These are phyloP conservation scores for Trichoderma pleuroti DNA, from an alignment of 2,329 filamentous ascomycete species.

Conservation along the genomic window DNA sequence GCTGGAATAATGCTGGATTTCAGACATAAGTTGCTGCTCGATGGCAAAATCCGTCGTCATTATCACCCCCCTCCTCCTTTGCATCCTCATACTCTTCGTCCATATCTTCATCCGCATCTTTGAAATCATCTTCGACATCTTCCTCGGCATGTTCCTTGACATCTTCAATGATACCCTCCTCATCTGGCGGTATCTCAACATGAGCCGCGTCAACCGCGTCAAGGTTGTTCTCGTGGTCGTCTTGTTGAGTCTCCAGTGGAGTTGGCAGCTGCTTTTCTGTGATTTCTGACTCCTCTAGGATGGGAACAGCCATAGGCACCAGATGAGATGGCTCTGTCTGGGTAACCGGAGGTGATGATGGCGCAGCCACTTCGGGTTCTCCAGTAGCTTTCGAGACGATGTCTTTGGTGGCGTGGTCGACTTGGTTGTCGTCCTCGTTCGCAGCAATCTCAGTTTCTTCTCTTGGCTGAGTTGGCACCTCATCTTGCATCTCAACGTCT, in stretches of 20 bases:
- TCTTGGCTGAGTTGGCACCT: neutral
- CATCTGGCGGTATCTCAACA: neutral
- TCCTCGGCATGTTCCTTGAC: neutral
- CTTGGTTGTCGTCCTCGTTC: neutral
- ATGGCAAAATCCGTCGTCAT: constrained; percentile 22
- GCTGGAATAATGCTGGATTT: constrained; percentile 18
- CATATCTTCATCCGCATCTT: constrained; percentile 3
- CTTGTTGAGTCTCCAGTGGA: constrained; percentile 8
- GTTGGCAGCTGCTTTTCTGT: constrained; percentile 1
- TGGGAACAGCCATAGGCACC: neutral
- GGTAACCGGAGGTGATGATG: neutral
- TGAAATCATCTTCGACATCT: neutral
- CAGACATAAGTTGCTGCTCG: constrained; percentile 26
- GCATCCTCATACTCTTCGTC: neutral
- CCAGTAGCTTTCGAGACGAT: neutral
- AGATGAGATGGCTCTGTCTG: neutral
- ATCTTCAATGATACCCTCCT: neutral
- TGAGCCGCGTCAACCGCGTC: neutral
- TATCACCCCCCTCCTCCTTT: constrained; percentile 9
- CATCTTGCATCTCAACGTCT: constrained; percentile 20
- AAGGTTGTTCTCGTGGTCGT: neutral
- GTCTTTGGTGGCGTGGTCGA: neutral
- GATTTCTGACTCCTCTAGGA: neutral
- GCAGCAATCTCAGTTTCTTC: neutral
- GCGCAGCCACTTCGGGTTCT: neutral